Evolutionary conservation across 169 alveolate genomes (phyloP), one percentile per base, ranked within the genome.

Genomic region (Cyclospora cayetanensis): DNA sequence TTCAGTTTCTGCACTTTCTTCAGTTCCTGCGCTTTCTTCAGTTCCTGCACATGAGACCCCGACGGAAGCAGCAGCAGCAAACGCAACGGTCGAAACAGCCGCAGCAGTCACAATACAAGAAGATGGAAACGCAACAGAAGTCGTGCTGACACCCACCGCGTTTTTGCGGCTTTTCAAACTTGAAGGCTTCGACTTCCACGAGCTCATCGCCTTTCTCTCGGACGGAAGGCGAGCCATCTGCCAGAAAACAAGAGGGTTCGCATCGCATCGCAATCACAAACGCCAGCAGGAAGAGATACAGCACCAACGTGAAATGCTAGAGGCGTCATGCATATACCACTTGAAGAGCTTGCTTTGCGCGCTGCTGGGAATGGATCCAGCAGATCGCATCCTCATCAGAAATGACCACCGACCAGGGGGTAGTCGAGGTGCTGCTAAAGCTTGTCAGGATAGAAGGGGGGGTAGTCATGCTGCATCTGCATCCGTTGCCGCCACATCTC

Each of bases 141-240:
- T 50, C 18, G 76, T 80, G 68, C 90, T 87, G 29, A 80, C 90
- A 25, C 74, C 90, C 37, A 53, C 90, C 35, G 46, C 29, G 46
- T 53, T 72, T 18, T 87, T 87, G 63, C 92, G 79, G 60, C 66
- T 11, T 7, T 37, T 87, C 68, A 52, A 87, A 68, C 80, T 87
- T 35, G 79, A 41, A 5, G 37, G 31, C 41, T 87, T 87, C 35
- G 76, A 77, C 50, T 50, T 87, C 20, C 87, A 68, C 79, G 92
- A 87, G 46, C 87, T 87, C 22, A 35, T 70, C n/a, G 43, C 66
- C 42, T 68, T 70, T 72, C 92, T 87, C 4, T n/a, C 68, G 9
- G 83, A 87, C 66, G 63, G 63, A 46, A 31, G 3, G 9, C 18
- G 39, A 4, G 88, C 66, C 31, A n/a, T 72, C 35, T 87, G 92